These are phyloP conservation scores for Russula olivacea DNA, from an alignment of 768 basidiomycete species.

Conservation along the genomic window DNA sequence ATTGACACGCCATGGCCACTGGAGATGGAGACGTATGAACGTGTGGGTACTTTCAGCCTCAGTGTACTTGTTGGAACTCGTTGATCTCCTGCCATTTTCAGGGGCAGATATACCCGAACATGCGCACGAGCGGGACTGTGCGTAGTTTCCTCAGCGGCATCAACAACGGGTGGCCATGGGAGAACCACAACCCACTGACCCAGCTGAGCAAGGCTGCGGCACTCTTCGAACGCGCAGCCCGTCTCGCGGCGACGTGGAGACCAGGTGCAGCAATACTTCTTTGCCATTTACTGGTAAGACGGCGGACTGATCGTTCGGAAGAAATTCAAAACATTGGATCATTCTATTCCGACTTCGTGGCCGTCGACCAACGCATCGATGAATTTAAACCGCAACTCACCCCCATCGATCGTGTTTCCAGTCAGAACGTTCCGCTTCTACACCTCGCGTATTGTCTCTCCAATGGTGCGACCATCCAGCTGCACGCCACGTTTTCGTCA, in stretches of 20 bases:
- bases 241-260: conserved; percentile 40
- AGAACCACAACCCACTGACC: conserved; percentile 36
- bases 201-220: conserved; percentile 50
- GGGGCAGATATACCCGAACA: conserved; percentile 42
- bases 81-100: conserved; percentile 34
- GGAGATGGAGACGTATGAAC: conserved; percentile 33
- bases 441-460: conserved; percentile 29
- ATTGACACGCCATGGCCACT: conserved; percentile 39
- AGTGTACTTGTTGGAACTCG: conserved; percentile 22
- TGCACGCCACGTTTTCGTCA: conserved; percentile 28
- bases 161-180: conserved; percentile 32
- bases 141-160: conserved; percentile 42
- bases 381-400: conserved; percentile 28
- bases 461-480: conserved; percentile 30
- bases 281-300: background rate
- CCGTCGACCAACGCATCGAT: conserved; percentile 31
- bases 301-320: background rate
- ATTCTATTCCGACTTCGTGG: conserved; percentile 27
- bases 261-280: conserved; percentile 28
- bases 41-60: conserved; percentile 23
- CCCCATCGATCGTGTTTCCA: conserved; percentile 21
- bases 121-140: conserved; percentile 45
- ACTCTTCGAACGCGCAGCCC: conserved; percentile 52
- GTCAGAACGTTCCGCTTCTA: conserved; percentile 24
- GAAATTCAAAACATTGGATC: conserved; percentile 19